Evolutionary conservation across 306 rosid genomes (phyloP), one percentile per base, ranked within the genome.

Genomic region (Hylodesmum podocarpum): DNA sequence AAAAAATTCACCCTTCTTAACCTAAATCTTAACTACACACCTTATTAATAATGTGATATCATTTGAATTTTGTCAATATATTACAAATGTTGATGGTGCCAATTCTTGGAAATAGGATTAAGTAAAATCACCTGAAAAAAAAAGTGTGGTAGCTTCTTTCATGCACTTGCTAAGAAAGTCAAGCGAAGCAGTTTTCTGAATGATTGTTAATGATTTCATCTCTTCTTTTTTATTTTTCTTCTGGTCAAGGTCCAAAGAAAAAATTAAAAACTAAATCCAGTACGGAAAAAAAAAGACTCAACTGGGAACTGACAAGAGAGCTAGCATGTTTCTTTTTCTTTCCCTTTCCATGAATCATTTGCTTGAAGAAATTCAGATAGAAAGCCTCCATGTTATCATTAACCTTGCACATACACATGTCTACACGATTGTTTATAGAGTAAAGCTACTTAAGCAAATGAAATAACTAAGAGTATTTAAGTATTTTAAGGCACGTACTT

Each of bases 201-300:
- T 79, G 59, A 79, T 71, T 79, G 73, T 53, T 27, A 72, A 72
- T 63, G 73, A 72, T 79, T 79, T 71, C 67, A 24, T 61, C 29
- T 24, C 28, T 59, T 69, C 25, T 34, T 36, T 47, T 70, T 6
- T 3, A 12, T 14, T 59, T 70, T 25, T 47, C 33, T 24, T 70
- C 8, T 70, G 65, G 71, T 70, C 65, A 69, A 59, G 55, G 28
- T 58, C 77, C 33, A 49, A 34, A 78, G 21, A 24, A 31, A 61
- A 18, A 18, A 22, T 16, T 28, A 71, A 43, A 18, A 63, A 51
- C 78, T 21, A 71, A 70, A 71, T 49, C 33, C 18, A 14, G 78
- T 79, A 79, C 78, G 78, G 53, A 72, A 37, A 25, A 18, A 72
- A 22, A 34, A 29, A 51, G 39, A 3, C 22, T 47, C 36, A 28